phyloP scores from a whole-genome alignment of 768 basidiomycete species.

The Lactarius hengduanensis region DNA sequence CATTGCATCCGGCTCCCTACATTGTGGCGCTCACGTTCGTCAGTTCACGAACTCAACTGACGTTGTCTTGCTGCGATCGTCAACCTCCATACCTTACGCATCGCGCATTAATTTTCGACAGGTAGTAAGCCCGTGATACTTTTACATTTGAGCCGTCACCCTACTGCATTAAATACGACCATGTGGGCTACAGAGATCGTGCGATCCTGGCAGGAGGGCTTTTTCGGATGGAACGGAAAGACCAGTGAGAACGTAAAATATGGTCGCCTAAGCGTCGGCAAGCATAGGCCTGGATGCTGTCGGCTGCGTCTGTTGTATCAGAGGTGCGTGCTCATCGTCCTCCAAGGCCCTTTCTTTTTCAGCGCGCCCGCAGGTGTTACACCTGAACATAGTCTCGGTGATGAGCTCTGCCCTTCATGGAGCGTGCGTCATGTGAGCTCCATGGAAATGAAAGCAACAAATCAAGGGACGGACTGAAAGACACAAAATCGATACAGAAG shows the following conservation, averaged over 20 bases:
- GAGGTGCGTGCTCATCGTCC: slow-evolving; percentile 17
- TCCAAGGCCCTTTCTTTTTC: not conserved
- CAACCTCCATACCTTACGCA: not conserved
- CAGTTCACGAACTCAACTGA: no score
- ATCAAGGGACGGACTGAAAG: slow-evolving; percentile 15
- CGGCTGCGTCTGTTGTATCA: slow-evolving; percentile 20
- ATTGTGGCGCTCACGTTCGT: no score
- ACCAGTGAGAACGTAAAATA: not conserved
- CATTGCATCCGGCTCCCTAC: no score
- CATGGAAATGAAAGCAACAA: no score
- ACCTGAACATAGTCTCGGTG: slow-evolving; percentile 18
- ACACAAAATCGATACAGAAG: slow-evolving; percentile 23
- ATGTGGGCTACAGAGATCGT: not conserved
- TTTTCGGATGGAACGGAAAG: not conserved
- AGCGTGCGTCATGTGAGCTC: not conserved
- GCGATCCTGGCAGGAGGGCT: not conserved
- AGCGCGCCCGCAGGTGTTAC: slow-evolving; percentile 1
- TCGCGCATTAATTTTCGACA: no score
- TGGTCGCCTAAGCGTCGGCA: not conserved
- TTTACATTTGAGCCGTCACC: not conserved
- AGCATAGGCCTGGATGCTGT: slow-evolving; percentile 14
- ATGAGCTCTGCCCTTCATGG: slow-evolving; percentile 8
- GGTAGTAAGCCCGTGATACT: not conserved
- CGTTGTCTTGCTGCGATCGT: not conserved
- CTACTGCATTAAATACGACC: not conserved